Evolutionary conservation across 2,329 filamentous ascomycete genomes (phyloP), one percentile per base, ranked within the genome.

Genomic region (Xylariaceae sp.): DNA sequence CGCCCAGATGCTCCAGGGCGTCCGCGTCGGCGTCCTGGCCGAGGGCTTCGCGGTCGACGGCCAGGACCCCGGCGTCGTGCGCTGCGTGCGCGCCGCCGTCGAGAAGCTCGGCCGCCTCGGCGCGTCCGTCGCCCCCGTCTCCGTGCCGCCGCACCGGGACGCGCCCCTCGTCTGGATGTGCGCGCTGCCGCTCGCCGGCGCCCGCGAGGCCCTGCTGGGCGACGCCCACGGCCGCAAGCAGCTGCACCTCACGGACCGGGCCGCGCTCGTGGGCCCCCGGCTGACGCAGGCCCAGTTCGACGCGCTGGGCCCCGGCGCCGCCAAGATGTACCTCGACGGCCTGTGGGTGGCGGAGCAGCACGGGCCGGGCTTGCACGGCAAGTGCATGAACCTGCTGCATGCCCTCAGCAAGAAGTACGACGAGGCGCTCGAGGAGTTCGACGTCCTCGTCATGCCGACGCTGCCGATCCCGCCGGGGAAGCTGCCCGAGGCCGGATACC

Each of bases 381-480:
- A 44, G 32, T 49, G 42, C 12, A 54, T 53, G 44, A 60, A 59
- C 28, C 37, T 57, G 4, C 19, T 53, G 19, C 51, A 54, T 39
- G 45, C 46, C 17, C 41, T 41, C 15, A 50, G 48, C 33, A 53
- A 54, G 30, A 35, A 49, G 8, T 61, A 59, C 28, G 54, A 61
- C 16, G 39, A 41, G 16, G 53, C 50, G 2, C 41, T 61, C 6
- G 30, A 52, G 11, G 38, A 47, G 8, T 47, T 54, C 37, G 56
- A 60, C 32, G 49, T 59, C n/a, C 44, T 59, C 1, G 48, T 60
- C 29, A 59, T 59, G 49, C 56, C 58, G 15, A 61, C 56, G 3
- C 38, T 54, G 18, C 48, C 50, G 16, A 43, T 42, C 8, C 48
- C 49, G 9, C 49, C 55, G 3, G 41, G 38, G n/a, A 43, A 37